Percentiles rank a stretch among this genome's conserved stretches.
Conservation (phyloP, 225 moss, liverwort and hornwort species). For the Physcomitrium patens region DNA sequence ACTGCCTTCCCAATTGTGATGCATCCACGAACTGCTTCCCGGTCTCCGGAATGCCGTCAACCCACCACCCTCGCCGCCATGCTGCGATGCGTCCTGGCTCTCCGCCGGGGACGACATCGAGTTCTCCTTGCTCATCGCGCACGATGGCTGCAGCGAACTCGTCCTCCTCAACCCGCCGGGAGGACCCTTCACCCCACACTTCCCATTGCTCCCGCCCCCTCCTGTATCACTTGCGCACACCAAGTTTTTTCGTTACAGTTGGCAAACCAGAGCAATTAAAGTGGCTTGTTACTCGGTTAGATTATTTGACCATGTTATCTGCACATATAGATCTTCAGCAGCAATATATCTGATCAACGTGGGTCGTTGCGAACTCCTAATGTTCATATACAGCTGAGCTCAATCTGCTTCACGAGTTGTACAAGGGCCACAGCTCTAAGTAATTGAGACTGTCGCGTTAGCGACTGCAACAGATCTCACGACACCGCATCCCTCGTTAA, state of each 20-base stretch:
- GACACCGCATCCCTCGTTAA: too few species aligned
- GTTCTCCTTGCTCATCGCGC: slow-evolving; percentile 43
- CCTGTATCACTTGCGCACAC: slow-evolving; percentile 73
- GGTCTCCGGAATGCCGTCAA: slow-evolving; percentile 58
- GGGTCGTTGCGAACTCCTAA: too few species aligned
- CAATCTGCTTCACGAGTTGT: too few species aligned
- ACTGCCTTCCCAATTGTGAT: slow-evolving; percentile 42
- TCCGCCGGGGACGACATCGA: slow-evolving; percentile 70
- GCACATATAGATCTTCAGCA: too few species aligned
- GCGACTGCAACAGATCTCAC: not conserved
- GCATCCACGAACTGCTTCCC: slow-evolving; percentile 63
- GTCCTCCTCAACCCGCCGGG: slow-evolving; percentile 48
- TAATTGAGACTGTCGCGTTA: not conserved
- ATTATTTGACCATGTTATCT: too few species aligned
- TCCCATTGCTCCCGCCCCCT: slow-evolving; percentile 21
- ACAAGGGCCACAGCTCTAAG: slow-evolving; percentile 17
- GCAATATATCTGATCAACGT: too few species aligned
- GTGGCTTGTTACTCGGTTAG: too few species aligned
- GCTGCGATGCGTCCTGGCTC: slow-evolving; percentile 55
- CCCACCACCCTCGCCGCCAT: slow-evolving; percentile 27
- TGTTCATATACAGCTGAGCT: too few species aligned
- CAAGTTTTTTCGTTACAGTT: slow-evolving; percentile 72
- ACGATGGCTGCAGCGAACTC: slow-evolving; percentile 44
- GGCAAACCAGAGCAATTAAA: slow-evolving; percentile 63
- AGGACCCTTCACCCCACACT: slow-evolving; percentile 43